phyloP scores from a whole-genome alignment of 306 rosid species.

The Prosopis cineraria region DNA sequence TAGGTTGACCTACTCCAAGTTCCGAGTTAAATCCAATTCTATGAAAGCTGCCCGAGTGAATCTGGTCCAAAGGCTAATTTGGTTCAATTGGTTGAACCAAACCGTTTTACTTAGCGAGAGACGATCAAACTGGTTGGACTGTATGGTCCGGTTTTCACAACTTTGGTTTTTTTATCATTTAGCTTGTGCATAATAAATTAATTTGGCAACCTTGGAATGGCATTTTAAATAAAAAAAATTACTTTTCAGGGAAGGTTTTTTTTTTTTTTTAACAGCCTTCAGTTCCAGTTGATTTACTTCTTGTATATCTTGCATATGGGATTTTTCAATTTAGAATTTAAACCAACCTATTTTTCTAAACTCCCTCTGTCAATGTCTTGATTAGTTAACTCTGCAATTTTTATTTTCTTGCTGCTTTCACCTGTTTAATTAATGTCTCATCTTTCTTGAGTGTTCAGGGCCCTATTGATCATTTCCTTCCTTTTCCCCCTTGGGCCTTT shows the following conservation, averaged over 20 bases:
- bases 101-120: too few species aligned
- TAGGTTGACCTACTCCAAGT: too few species aligned
- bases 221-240: neutral
- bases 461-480: slow-evolving; percentile 11
- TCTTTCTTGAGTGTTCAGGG: slow-evolving; percentile 25
- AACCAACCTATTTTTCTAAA: neutral
- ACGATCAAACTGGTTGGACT: too few species aligned
- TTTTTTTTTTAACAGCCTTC: neutral
- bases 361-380: neutral
- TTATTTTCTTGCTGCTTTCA: neutral
- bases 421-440: neutral
- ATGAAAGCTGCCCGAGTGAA: too few species aligned
- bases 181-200: neutral
- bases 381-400: neutral
- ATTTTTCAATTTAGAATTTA: neutral
- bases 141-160: too few species aligned
- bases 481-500: neutral
- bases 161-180: neutral
- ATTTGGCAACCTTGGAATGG: neutral
- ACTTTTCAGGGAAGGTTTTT: neutral
- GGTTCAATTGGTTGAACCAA: too few species aligned
- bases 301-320: neutral
- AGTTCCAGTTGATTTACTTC: neutral
- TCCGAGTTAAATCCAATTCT: too few species aligned
- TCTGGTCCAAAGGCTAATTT: too few species aligned